A percentile compares a stretch with the other conserved stretches of the same genome.
Evolutionary conservation across 1,284 basidiomycete genomes (phyloP).

Genomic region (Neolentinus lepideus): DNA sequence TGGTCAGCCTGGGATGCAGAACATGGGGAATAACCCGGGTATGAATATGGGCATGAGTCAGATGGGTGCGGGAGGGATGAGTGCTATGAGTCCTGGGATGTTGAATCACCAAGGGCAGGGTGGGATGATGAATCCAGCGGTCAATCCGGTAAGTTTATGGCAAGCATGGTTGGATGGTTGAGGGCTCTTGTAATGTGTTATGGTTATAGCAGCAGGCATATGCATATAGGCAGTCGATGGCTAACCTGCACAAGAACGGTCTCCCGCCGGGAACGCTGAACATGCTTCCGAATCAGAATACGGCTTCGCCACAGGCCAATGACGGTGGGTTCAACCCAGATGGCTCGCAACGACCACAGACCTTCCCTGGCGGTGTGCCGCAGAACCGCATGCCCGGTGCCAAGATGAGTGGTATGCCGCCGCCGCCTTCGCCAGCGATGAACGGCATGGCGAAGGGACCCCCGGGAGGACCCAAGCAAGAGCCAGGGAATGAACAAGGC

Average conservation of each 20-base stretch:
- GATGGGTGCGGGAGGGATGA: conserved; percentile 19
- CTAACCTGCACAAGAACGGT: conserved; percentile 24
- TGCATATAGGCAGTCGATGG: conserved; percentile 30
- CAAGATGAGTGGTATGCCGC: conserved; percentile 37
- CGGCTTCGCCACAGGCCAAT: conserved; percentile 16
- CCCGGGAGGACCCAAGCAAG: conserved; percentile 19
- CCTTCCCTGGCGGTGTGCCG: conserved; percentile 15
- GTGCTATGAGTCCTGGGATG: conserved; percentile 20
- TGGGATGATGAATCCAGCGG: conserved; percentile 27
- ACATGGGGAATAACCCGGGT: conserved; percentile 21
- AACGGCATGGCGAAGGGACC: conserved; percentile 16
- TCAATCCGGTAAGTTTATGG: conserved; percentile 21
- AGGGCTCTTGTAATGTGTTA: not conserved
- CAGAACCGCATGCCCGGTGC: conserved; percentile 22
- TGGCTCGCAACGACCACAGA: conserved; percentile 2
- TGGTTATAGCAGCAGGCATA: not conserved
- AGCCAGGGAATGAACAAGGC: conserved; percentile 11
- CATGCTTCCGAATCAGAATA: conserved; percentile 12
- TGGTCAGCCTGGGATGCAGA: conserved; percentile 20
- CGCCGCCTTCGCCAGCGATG: conserved; percentile 38
- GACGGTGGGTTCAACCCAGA: conserved; percentile 9
- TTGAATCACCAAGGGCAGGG: conserved; percentile 16
- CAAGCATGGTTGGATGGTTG: not conserved
- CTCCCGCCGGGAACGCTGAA: conserved; percentile 14
- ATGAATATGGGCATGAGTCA: conserved; percentile 21